Conservation (phyloP, 345 rosid genomes). For the Eucalyptus coolabah region DNA sequence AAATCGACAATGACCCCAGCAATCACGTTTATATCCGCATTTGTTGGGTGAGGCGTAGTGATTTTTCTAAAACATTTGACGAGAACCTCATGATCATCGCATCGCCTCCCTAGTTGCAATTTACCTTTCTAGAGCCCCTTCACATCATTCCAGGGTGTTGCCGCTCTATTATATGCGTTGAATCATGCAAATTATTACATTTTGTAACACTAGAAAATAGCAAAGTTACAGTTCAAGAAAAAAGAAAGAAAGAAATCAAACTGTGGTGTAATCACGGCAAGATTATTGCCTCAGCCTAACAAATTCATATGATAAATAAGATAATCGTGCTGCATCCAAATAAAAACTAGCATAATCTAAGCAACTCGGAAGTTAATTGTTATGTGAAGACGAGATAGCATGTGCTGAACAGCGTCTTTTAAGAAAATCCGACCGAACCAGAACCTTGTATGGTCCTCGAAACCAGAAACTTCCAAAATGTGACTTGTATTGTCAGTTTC, state of each 20-base stretch:
- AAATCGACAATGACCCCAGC: not conserved
- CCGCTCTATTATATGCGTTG: not conserved
- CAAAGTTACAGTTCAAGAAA: not conserved
- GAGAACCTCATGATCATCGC: too few species aligned
- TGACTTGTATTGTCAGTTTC: not conserved
- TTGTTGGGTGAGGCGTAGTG: not conserved
- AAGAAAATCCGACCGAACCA: not conserved
- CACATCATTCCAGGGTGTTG: not conserved
- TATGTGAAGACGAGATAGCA: not conserved
- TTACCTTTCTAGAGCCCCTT: not conserved
- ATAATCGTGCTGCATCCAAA: not conserved
- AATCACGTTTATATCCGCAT: not conserved
- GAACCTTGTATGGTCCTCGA: not conserved
- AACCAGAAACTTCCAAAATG: not conserved
- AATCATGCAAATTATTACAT: not conserved
- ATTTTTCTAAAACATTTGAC: not conserved
- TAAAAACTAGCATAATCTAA: not conserved
- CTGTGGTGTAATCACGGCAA: not conserved
- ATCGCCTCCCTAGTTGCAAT: not conserved
- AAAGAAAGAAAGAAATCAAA: not conserved
- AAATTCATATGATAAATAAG: not conserved
- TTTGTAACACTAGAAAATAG: not conserved
- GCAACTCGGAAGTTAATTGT: not conserved
- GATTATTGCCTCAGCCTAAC: not conserved
- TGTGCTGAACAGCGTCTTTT: not conserved